Evolutionary conservation across 1,284 basidiomycete genomes (phyloP).

Genomic region (Ceratobasidium papillatum): DNA sequence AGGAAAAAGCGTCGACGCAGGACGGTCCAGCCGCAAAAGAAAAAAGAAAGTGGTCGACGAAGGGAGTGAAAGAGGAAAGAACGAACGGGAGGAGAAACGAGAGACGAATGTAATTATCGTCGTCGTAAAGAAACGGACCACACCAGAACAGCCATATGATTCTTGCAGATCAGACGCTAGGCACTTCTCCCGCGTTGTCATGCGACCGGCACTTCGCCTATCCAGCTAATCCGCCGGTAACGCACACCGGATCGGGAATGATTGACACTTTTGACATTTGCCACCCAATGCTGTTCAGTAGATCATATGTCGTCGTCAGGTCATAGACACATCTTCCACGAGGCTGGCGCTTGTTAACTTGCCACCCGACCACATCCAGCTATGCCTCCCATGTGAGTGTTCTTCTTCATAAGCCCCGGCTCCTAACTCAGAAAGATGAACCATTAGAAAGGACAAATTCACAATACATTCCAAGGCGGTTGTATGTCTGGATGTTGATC

Average conservation of each 20-base stretch:
- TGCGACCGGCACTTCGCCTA: conserved; percentile 6
- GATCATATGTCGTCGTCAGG: neutral
- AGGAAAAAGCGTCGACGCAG: conserved; percentile 34
- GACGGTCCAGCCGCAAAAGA: conserved; percentile 41
- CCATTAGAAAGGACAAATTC: conserved; percentile 74
- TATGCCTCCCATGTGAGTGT: conserved; percentile 36
- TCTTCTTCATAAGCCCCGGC: neutral
- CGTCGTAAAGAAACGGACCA: conserved; percentile 11
- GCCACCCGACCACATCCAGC: conserved; percentile 20
- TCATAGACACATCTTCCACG: neutral
- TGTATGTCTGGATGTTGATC: conserved; percentile 86
- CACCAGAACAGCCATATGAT: neutral
- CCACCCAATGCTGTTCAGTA: neutral
- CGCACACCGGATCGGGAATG: neutral
- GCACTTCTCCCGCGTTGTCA: conserved; percentile 20
- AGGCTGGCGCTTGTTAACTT: conserved; percentile 1
- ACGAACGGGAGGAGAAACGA: conserved; percentile 1
- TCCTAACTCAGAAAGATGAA: neutral
- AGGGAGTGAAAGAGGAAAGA: conserved; percentile 17
- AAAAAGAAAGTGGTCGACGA: conserved; percentile 27
- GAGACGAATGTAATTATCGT: conserved; percentile 23
- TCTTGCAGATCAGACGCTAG: conserved; percentile 8
- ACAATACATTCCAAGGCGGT: conserved; percentile 83
- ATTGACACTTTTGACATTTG: conserved; percentile 2
- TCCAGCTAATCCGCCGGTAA: neutral